These are phyloP conservation scores for Podaxis mareebaensis DNA, from an alignment of 768 basidiomycete species.

Conservation along the genomic window DNA sequence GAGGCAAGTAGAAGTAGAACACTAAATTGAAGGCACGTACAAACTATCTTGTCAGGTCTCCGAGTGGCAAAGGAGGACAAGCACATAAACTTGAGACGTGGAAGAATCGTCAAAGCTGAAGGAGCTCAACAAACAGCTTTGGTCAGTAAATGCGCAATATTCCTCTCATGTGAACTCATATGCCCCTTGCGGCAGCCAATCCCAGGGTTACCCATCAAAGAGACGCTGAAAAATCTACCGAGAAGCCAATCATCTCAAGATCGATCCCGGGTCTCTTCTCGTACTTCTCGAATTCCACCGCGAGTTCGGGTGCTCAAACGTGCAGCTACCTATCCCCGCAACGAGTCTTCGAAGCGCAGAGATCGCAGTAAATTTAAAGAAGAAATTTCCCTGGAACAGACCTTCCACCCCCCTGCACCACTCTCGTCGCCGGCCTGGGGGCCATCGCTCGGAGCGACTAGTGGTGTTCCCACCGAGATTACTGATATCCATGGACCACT, in stretches of 20 bases:
- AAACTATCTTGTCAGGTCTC: conserved; percentile 34
- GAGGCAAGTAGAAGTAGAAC: conserved; percentile 30
- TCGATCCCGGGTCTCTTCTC: neutral
- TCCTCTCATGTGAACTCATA: neutral
- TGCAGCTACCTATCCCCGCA: conserved; percentile 16
- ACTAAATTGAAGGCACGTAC: neutral
- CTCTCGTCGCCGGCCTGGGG: neutral
- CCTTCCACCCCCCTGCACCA: neutral
- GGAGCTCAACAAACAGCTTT: conserved; percentile 4
- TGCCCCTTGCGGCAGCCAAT: neutral
- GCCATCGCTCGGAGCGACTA: neutral
- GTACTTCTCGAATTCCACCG: neutral
- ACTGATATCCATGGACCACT: neutral
- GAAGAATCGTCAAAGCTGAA: conserved; percentile 37
- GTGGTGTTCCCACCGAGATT: neutral
- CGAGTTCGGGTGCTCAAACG: conserved; percentile 17
- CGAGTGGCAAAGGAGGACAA: conserved; percentile 68
- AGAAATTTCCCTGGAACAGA: neutral
- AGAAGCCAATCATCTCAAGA: neutral
- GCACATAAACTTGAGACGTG: conserved; percentile 51
- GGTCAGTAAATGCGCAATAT: neutral
- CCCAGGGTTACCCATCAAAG: neutral
- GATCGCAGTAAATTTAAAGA: neutral
- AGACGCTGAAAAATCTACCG: neutral
- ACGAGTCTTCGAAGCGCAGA: neutral